Conservation (phyloP, 176 grass and related monocot genomes). For the Neostapfia colusana region DNA sequence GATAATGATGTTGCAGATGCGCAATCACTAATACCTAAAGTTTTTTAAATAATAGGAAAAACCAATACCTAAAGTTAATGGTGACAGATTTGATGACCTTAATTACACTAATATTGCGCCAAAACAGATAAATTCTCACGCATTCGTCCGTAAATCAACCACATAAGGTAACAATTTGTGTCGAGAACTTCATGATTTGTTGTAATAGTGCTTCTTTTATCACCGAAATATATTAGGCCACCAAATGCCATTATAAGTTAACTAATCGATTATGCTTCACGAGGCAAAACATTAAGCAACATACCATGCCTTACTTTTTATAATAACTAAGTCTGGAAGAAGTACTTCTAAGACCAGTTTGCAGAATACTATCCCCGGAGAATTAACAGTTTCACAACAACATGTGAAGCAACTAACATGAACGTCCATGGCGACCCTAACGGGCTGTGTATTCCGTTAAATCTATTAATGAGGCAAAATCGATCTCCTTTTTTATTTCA, state of each 20-base stretch:
- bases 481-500: too few relatives aligned
- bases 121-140: too few relatives aligned
- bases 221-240: neutral
- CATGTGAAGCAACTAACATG: too few relatives aligned
- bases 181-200: neutral
- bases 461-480: too few relatives aligned
- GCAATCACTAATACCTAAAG: too few relatives aligned
- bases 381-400: too few relatives aligned
- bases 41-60: too few relatives aligned
- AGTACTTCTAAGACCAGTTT: neutral
- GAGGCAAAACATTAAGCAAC: neutral
- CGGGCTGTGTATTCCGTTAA: too few relatives aligned
- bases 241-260: conserved; percentile 7
- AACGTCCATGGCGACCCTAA: too few relatives aligned
- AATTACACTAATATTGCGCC: neutral
- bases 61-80: neutral
- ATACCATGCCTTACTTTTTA: neutral
- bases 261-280: neutral
- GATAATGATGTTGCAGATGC: neutral
- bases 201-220: neutral
- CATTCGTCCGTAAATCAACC: neutral
- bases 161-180: neutral
- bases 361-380: too few relatives aligned
- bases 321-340: neutral
- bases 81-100: conserved; percentile 7